Percentiles rank a stretch among this genome's conserved stretches.
Evolutionary conservation across 1,139 yeast genomes (phyloP).

Genomic region (Scheffersomyces lignicola): DNA sequence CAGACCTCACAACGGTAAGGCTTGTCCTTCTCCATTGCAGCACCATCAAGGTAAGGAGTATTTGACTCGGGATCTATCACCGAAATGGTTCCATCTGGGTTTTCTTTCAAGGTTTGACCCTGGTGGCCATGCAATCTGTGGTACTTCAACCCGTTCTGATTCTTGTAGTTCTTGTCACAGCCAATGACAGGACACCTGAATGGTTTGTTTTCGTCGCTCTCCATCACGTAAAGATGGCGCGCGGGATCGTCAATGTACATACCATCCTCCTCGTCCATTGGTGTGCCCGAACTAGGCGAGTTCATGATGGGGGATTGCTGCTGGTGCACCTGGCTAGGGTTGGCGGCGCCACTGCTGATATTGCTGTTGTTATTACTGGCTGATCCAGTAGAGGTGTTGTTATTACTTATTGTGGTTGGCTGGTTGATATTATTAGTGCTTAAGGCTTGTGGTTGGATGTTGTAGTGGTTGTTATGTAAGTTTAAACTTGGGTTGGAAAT

Average conservation of each 20-base stretch:
- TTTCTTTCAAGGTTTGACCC: constrained; percentile 86
- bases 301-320: constrained; percentile 17
- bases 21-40: constrained; percentile 94
- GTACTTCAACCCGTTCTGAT: constrained; percentile 94
- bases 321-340: constrained; percentile 15
- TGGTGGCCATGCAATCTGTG: constrained; percentile 97
- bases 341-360: constrained; percentile 15
- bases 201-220: constrained; percentile 90
- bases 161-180: constrained; percentile 95
- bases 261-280: constrained; percentile 48
- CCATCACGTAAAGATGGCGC: constrained; percentile 87
- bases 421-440: constrained; percentile 11
- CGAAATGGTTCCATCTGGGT: constrained; percentile 90
- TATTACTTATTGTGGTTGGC: constrained; percentile 19
- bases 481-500: constrained; percentile 11
- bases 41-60: constrained; percentile 88
- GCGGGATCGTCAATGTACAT: constrained; percentile 91
- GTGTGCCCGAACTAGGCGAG: constrained; percentile 22
- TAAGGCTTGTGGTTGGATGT: constrained; percentile 22
- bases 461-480: constrained; percentile 19
- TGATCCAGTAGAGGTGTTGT: constrained; percentile 17
- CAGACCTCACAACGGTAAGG: constrained; percentile 98
- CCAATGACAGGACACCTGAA: constrained; percentile 98
- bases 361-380: constrained; percentile 17
- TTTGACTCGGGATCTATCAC: constrained; percentile 93